A percentile compares a stretch with the other conserved stretches of the same genome.
phyloP scores from a whole-genome alignment of 805 yeast genomes.

The Hyphopichia homilentoma region DNA sequence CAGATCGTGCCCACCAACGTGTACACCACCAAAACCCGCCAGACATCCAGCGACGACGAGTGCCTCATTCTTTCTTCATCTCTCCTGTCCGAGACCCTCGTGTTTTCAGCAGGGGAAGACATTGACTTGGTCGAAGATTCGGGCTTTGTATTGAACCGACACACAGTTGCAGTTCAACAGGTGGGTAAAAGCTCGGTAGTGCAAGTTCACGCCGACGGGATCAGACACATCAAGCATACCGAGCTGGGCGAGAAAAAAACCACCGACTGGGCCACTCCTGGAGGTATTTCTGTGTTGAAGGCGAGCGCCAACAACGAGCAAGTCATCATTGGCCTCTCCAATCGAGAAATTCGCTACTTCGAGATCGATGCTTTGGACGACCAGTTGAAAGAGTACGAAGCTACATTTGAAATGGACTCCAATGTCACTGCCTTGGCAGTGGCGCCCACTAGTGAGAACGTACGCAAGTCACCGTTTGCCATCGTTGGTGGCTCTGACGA shows the following conservation, averaged over 20 bases:
- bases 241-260: slow-evolving; percentile 20
- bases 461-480: slow-evolving; percentile 51
- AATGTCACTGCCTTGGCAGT: slow-evolving; percentile 45
- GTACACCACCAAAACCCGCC: slow-evolving; percentile 55
- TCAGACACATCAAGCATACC: slow-evolving; percentile 46
- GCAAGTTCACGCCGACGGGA: slow-evolving; percentile 71
- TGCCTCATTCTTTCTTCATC: slow-evolving; percentile 58
- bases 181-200: slow-evolving; percentile 60
- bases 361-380: slow-evolving; percentile 62
- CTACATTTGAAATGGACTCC: slow-evolving; percentile 51
- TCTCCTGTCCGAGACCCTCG: slow-evolving; percentile 62
- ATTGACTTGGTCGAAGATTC: slow-evolving; percentile 73
- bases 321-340: slow-evolving; percentile 66
- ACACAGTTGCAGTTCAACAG: slow-evolving; percentile 67
- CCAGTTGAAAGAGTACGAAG: slow-evolving; percentile 67
- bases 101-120: slow-evolving; percentile 73
- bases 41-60: slow-evolving; percentile 49
- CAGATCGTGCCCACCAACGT: slow-evolving; percentile 52
- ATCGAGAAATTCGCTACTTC: slow-evolving; percentile 75
- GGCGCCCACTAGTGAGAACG: slow-evolving; percentile 46
- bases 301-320: slow-evolving; percentile 67
- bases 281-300: slow-evolving; percentile 59
- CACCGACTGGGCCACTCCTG: slow-evolving; percentile 79
- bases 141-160: slow-evolving; percentile 50
- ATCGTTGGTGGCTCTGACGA: slow-evolving; percentile 71